Percentiles rank a stretch among this genome's conserved stretches.
phyloP scores from a whole-genome alignment of 192 early-diverging fungal genomes.

The Umbelopsis sp. region DNA sequence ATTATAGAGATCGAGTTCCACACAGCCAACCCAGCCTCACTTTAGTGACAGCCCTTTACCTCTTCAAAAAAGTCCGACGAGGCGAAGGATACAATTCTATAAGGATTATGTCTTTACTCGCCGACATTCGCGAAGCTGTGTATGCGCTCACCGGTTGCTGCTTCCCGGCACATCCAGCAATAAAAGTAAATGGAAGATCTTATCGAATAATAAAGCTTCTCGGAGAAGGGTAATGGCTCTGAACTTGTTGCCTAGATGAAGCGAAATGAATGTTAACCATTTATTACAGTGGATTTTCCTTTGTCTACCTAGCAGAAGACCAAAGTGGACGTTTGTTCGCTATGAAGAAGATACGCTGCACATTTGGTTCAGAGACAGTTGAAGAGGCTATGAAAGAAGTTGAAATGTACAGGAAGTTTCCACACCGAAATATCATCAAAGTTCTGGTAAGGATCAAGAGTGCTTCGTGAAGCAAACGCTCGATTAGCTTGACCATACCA shows the following conservation, averaged over 20 bases:
- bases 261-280: neutral
- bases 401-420: conserved; percentile 66
- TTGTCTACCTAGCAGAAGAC: conserved; percentile 67
- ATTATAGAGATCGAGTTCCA: too few relatives aligned
- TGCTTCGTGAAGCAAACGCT: too few relatives aligned
- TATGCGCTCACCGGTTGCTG: conserved; percentile 46
- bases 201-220: conserved; percentile 62
- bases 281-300: conserved; percentile 66
- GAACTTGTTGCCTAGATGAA: neutral
- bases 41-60: neutral
- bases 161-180: conserved; percentile 47
- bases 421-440: conserved; percentile 66
- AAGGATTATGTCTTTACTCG: conserved; percentile 31
- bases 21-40: neutral
- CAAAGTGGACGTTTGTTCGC: conserved; percentile 52
- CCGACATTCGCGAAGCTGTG: conserved; percentile 42
- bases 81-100: neutral
- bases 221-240: conserved; percentile 61
- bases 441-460: conserved; percentile 46
- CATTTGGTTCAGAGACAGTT: conserved; percentile 57
- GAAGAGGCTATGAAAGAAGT: conserved; percentile 68
- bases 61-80: conserved; percentile 4
- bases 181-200: conserved; percentile 58
- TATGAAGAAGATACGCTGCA: conserved; percentile 70
- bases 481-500: neutral